Evolutionary conservation across 768 basidiomycete genomes (phyloP).

Genomic region (Galerina sulciceps): DNA sequence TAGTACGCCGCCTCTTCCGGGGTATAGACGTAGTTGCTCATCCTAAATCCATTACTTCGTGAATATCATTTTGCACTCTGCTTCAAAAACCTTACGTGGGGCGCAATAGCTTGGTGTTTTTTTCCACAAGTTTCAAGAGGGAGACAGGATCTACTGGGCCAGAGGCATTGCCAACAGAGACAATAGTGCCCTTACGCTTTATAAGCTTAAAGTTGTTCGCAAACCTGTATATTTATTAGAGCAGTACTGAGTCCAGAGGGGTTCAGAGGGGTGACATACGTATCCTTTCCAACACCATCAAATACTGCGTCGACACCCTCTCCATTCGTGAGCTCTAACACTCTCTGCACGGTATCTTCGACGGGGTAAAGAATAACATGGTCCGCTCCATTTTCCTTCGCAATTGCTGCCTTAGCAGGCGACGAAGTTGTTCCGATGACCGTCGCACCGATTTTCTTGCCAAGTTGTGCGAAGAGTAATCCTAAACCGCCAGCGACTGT

Average conservation of each 20-base stretch:
- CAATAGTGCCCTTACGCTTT: constrained; percentile 86
- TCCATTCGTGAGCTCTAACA: constrained; percentile 76
- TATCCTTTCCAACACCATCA: constrained; percentile 97
- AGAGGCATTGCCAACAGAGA: constrained; percentile 91
- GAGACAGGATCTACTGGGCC: constrained; percentile 80
- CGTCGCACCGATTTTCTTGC: constrained; percentile 75
- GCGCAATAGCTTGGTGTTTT: constrained; percentile 79
- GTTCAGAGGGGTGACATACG: constrained; percentile 52
- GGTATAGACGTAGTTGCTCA: constrained; percentile 75
- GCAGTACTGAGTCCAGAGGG: neutral
- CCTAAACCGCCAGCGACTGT: constrained; percentile 93
- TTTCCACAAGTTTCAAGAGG: constrained; percentile 72
- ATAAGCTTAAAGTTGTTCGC: constrained; percentile 82
- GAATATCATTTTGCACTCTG: neutral
- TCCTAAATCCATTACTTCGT: constrained; percentile 39
- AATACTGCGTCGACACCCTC: constrained; percentile 86
- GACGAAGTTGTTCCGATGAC: constrained; percentile 95
- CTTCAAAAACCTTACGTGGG: constrained; percentile 60
- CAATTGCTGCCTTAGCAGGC: constrained; percentile 79
- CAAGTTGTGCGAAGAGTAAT: constrained; percentile 68
- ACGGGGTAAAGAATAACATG: constrained; percentile 84
- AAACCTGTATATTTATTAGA: constrained; percentile 50
- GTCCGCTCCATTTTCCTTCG: constrained; percentile 78
- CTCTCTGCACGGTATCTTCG: constrained; percentile 75
- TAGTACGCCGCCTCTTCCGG: constrained; percentile 76